These are phyloP conservation scores for Chlamydomonas asymmetrica DNA, from an alignment of 139 green algal species.

Conservation along the genomic window DNA sequence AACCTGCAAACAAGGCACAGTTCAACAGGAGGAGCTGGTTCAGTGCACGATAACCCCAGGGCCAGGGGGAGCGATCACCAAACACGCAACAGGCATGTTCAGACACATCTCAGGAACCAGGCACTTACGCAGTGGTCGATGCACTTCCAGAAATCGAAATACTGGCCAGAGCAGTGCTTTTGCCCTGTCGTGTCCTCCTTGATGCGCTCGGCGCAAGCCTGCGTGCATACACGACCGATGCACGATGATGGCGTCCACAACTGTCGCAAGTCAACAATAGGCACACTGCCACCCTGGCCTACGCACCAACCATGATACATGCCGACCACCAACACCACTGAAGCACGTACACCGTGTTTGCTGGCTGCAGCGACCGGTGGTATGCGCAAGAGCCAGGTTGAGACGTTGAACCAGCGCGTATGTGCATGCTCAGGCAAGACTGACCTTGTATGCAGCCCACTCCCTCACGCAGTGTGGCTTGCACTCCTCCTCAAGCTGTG, in stretches of 20 bases:
- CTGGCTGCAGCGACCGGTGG: too few species aligned
- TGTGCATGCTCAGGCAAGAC: background rate
- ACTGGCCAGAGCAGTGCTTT: slow-evolving; percentile 77
- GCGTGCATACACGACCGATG: background rate
- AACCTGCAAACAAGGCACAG: slow-evolving; percentile 16
- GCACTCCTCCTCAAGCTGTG: slow-evolving; percentile 71
- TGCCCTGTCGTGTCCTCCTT: slow-evolving; percentile 62
- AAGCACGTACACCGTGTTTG: too few species aligned
- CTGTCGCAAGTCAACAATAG: background rate
- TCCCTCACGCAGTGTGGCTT: slow-evolving; percentile 62
- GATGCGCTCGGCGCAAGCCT: slow-evolving; percentile 73
- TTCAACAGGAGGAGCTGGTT: background rate
- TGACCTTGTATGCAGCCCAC: slow-evolving; percentile 56
- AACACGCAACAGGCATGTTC: background rate
- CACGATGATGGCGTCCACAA: background rate
- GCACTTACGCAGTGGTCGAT: slow-evolving; percentile 71
- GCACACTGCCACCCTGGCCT: background rate
- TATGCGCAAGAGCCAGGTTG: too few species aligned
- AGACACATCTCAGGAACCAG: background rate
- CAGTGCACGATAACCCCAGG: background rate
- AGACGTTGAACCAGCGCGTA: background rate
- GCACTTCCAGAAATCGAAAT: slow-evolving; percentile 82
- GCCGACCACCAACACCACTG: too few species aligned
- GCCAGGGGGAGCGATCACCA: background rate
- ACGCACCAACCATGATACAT: too few species aligned